Base-by-base conservation (phyloP, 2,329 filamentous ascomycete species). In the Ceratocystis eucalypticola region DNA sequence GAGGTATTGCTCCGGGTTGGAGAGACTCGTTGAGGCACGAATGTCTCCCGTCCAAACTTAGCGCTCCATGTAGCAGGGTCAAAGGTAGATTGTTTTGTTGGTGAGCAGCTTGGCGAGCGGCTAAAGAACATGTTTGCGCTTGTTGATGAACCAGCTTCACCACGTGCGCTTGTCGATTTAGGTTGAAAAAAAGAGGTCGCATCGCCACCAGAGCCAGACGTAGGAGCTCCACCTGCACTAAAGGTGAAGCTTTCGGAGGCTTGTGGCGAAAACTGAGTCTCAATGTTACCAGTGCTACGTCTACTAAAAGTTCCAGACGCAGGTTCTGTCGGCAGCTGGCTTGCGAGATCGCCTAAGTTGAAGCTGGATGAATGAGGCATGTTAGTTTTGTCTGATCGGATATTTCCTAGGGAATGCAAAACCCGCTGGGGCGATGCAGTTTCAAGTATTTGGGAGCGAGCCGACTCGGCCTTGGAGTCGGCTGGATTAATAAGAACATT, bases 271-370 rank as follows among this genome's bases (percentile, higher is more conserved):
- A 87, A 87, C 48, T 76, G 81, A 20, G 84, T 86, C 72, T 84
- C 83, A 70, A 87, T 86, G 64, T 81, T 83, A 66, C 87, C 83
- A 22, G 80, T 75, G 70, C 81, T 85, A 66, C 74, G 79, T 68
- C 78, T 79, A 48, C 75, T 71, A 68, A 84, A 83, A 2, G 22
- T 57, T 44, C 61, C 53, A 8, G 66, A 22, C 15, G 44, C 15
- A 8, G 33, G 33, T 5, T 66, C 64, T 17, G 64, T 61, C 6
- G 67, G 64, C n/a, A 64, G 61, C 2, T 66, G 59, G n/a, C 37
- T 65, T 10, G 67, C 55, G 30, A 68, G 53, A 45, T 64, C 30
- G 30, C 44, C 37, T 62, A 65, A 53, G 22, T 61, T 61, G 30
- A 68, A 68, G 33, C 67, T 68, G 48, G 33, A 59, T 62, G 33